phyloP scores from a whole-genome alignment of 1,284 basidiomycete genomes.

The Naganishia sp. region DNA sequence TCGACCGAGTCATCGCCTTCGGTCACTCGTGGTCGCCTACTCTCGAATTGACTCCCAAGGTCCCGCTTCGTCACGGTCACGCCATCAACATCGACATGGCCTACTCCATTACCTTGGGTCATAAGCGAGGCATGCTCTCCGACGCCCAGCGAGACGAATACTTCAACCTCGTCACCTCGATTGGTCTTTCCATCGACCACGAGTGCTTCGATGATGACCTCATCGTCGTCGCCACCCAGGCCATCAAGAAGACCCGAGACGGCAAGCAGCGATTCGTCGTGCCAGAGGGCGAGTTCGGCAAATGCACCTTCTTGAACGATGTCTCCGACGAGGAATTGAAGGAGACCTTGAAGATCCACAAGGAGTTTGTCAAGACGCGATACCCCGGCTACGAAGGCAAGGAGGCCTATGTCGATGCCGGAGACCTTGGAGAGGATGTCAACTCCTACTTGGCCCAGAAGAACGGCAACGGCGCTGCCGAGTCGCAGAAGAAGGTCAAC shows the following conservation, averaged over 20 bases:
- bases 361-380: slow-evolving; percentile 51
- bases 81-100: slow-evolving; percentile 55
- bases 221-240: slow-evolving; percentile 50
- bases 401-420: slow-evolving; percentile 56
- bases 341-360: slow-evolving; percentile 53
- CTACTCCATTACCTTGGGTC: slow-evolving; percentile 55
- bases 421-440: slow-evolving; percentile 53
- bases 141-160: slow-evolving; percentile 55
- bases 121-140: slow-evolving; percentile 52
- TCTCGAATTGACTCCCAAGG: slow-evolving; percentile 52
- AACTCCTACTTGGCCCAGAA: slow-evolving; percentile 41
- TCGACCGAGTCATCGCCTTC: slow-evolving; percentile 58
- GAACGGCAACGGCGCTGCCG: slow-evolving; percentile 24
- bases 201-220: slow-evolving; percentile 52
- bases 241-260: slow-evolving; percentile 55
- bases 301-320: slow-evolving; percentile 56
- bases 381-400: slow-evolving; percentile 52
- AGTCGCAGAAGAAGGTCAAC: slow-evolving; percentile 31
- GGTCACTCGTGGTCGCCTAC: slow-evolving; percentile 57
- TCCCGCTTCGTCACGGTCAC: slow-evolving; percentile 44
- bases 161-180: slow-evolving; percentile 51
- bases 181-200: slow-evolving; percentile 57
- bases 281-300: slow-evolving; percentile 53
- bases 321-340: slow-evolving; percentile 52
- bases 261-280: slow-evolving; percentile 56